These are phyloP conservation scores for Neopestalotiopsis rosae DNA, from an alignment of 2,329 filamentous ascomycete species.

Conservation along the genomic window DNA sequence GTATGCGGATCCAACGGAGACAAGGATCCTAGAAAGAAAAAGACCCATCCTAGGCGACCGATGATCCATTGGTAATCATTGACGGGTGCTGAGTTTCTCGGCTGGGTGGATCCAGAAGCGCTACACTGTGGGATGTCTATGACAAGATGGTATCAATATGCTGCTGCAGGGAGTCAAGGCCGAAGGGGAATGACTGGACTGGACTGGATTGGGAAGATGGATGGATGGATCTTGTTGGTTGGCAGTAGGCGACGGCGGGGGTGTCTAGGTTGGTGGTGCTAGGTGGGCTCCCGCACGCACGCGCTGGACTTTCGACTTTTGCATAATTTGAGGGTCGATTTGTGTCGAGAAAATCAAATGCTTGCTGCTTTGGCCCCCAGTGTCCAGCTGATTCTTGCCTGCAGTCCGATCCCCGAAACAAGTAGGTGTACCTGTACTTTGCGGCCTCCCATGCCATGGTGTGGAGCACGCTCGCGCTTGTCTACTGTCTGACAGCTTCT, in stretches of 20 bases:
- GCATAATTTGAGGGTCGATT: slow-evolving; percentile 8
- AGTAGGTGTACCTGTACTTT: not conserved
- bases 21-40: slow-evolving; percentile 15
- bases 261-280: not conserved
- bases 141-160: slow-evolving; percentile 11
- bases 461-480: slow-evolving; percentile 6
- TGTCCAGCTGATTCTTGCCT: not conserved
- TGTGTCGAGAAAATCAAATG: not conserved
- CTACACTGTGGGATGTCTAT: slow-evolving; percentile 12
- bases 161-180: not conserved
- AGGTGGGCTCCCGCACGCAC: not conserved
- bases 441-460: not conserved
- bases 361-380: not conserved
- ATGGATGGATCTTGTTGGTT: not conserved
- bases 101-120: not conserved
- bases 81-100: not conserved
- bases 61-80: slow-evolving; percentile 17
- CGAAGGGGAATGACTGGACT: slow-evolving; percentile 1
- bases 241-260: not conserved
- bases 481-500: too few species aligned
- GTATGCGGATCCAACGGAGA: slow-evolving; percentile 13
- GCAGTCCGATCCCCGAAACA: not conserved
- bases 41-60: slow-evolving; percentile 12
- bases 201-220: not conserved
- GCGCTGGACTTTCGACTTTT: not conserved